Base-by-base conservation (phyloP, 164 flowering plant genomes). In the Platanus orientalis region DNA sequence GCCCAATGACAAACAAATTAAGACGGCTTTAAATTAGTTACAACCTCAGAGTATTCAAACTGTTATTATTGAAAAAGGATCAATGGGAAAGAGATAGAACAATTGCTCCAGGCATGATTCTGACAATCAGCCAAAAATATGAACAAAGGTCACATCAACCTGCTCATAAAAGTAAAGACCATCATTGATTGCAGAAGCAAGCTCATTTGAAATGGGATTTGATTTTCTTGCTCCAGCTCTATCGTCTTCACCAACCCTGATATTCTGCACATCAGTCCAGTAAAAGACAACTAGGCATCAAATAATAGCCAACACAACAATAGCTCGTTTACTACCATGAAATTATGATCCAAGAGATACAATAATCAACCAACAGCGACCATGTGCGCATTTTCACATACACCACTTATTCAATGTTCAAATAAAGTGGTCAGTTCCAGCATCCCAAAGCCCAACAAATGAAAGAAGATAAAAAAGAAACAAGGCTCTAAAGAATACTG, bases 161-260 rank as follows among this genome's bases (percentile, higher is more conserved):
- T 94, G 97, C 78, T 94, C 98, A 77, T 81, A 93, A 67, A 72
- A 90, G 76, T 82, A 85, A 64, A 93, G 91, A 34, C 97, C 96
- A 44, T 90, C 98, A 71, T 87, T 83, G 73, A 94, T 89, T 34
- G 87, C 74, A 64, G 90, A 81, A 62, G 94, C 97, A 75, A 79
- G 89, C 78, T 94, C 98, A 62, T 54, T 77, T 25, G 95, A 78
- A 27, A 90, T 82, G 45, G 76, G 53, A 30, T 80, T 78, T 59
- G 92, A 70, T 73, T 74, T 79, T 61, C 73, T 65, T 7, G 36
- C 67, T 39, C 71, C 74, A 71, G 65, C 39, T 66, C 62, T 74
- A 59, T 75, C 67, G 63, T 73, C 84, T 60, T 75, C 80, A 36
- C 59, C 61, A 1, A 45, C 69, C 54, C 76, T 61, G 27, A 58